Evolutionary conservation across 169 alveolate genomes (phyloP).

Genomic region (Plasmodium knowlesi): DNA sequence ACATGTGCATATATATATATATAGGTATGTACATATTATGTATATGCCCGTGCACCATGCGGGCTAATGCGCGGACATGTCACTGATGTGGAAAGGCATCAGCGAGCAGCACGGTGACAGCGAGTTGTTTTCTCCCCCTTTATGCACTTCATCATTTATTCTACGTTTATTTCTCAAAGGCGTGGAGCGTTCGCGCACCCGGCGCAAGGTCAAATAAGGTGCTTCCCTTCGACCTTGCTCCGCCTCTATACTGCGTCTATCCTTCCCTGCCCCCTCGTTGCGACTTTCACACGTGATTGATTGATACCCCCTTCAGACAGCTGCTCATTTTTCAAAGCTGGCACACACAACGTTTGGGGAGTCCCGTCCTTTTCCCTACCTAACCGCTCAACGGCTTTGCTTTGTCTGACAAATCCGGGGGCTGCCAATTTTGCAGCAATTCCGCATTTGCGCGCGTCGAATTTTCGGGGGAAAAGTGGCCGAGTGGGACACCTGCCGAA

Average conservation of each 20-base stretch:
- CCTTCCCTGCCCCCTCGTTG: background rate
- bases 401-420: background rate
- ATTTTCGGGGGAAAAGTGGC: background rate
- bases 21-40: background rate
- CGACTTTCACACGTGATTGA: background rate
- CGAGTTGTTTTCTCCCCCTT: background rate
- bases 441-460: background rate
- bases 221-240: background rate
- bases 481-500: background rate
- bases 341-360: background rate
- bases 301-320: background rate
- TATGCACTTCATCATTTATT: background rate
- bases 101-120: background rate
- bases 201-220: background rate
- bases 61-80: background rate
- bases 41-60: background rate
- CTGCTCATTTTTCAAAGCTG: background rate
- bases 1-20: background rate
- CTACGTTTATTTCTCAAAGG: background rate
- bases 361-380: background rate
- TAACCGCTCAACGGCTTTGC: background rate
- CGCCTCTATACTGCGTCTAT: background rate
- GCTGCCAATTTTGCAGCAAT: background rate
- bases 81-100: background rate
- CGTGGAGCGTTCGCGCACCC: background rate